Base-by-base conservation (phyloP, 306 rosid species). In the Quercus glauca region DNA sequence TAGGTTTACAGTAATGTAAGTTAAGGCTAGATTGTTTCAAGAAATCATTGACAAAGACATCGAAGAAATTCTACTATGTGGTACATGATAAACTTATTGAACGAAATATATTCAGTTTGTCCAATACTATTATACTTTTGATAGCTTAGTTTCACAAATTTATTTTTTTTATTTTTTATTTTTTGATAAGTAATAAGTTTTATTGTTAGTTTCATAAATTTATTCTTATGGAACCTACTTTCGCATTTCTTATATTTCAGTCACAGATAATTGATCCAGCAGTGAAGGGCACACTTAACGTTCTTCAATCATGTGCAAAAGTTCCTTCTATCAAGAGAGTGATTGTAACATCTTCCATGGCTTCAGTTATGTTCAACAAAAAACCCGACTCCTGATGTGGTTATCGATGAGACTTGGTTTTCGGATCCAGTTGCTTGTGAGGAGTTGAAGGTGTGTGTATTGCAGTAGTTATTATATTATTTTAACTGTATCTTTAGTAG, bases 331-430 rank as follows among this genome's bases (percentile, higher is more conserved):
- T 79, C 55, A 72, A 61, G 58, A 72, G 67, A 68, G 82, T 72
- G 65, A 76, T 79, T 15, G 28, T 79, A 51, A 84, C 87, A 49
- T 80, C 87, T 23, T 84, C 87, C 29, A 56, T 55, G 21, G 71
- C 79, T 41, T 4, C 84, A 9, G 61, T 80, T 13, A 4, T 6
- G 0, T 1, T 0, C 55, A 80, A 25, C 8, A 69, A 79, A 71
- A 55, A 6, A 65, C 76, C 84, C 33, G 23, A 11, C 60, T 3
- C 59, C 78, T 5, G 87, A 80, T 63, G 84, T 65, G 7, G 26
- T 72, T 1, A 73, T 80, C 1, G 84, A 84, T 28, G 82, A 84
- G 77, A 80, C 87, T 26, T 80, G 84, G 84, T 73, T 45, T 68
- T 76, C 74, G 0, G 55, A 76, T 76, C 79, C 76, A 12, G 53